Evolutionary conservation across 2,329 filamentous ascomycete species (phyloP).

Genomic region (Alternaria infectoria): DNA sequence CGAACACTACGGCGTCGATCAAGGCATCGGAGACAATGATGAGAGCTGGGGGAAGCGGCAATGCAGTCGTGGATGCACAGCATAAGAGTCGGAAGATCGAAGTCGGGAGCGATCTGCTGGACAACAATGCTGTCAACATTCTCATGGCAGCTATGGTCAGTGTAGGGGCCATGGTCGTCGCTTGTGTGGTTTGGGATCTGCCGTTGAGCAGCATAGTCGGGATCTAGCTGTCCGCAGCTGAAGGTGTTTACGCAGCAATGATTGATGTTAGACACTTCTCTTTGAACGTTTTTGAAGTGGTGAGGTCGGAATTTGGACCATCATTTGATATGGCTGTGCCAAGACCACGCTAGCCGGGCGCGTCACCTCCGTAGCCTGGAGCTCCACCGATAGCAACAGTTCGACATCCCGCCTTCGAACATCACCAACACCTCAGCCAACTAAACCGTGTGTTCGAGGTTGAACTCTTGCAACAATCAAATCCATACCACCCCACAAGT

Average conservation of each 20-base stretch:
- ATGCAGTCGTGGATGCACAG: slow-evolving; percentile 40
- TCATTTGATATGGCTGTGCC: slow-evolving; percentile 19
- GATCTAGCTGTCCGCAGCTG: slow-evolving; percentile 5
- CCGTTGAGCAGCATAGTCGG: slow-evolving; percentile 34
- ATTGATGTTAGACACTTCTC: not conserved
- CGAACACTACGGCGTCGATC: slow-evolving; percentile 20
- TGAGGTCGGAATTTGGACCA: not conserved
- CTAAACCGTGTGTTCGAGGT: not conserved
- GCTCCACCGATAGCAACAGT: slow-evolving; percentile 14
- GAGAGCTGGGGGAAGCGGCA: slow-evolving; percentile 34
- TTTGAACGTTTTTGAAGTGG: not conserved
- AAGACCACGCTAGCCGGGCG: slow-evolving; percentile 37
- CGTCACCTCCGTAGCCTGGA: slow-evolving; percentile 36
- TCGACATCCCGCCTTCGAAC: slow-evolving; percentile 11
- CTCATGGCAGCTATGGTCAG: slow-evolving; percentile 88
- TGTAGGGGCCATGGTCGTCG: slow-evolving; percentile 71
- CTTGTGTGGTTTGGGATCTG: slow-evolving; percentile 41
- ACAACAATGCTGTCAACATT: slow-evolving; percentile 96
- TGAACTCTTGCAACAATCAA: not conserved
- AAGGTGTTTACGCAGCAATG: not conserved
- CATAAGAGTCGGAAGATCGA: slow-evolving; percentile 62
- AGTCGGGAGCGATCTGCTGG: slow-evolving; percentile 74
- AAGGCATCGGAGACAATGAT: slow-evolving; percentile 42
- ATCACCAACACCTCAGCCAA: not conserved
- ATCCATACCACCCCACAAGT: not conserved